Base-by-base conservation (phyloP, 2,329 filamentous ascomycete species). In the Hypoxylon sp. region DNA sequence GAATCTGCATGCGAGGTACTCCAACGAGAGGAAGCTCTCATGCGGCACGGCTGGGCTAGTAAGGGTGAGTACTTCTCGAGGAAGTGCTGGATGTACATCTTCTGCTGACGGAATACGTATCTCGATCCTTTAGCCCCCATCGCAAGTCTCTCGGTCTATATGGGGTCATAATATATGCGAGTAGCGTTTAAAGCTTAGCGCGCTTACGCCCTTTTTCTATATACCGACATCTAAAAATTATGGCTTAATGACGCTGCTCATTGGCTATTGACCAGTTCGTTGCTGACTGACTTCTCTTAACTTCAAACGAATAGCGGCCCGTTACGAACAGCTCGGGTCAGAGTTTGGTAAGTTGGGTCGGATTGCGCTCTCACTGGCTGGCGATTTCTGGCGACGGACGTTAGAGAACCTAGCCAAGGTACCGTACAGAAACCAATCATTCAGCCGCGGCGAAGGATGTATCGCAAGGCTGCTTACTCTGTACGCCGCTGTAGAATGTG, bases 141-240 rank as follows among this genome's bases (percentile, higher is more conserved):
- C 59, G 52, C 48, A 20, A 58, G 61, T 61, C 51, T 52, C 56
- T 60, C 28, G 28, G 42, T 40, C 49, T 42, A 46, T 53, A 59
- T 64, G 32, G 60, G 57, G 45, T 48, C 63, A 51, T 50, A 69
- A 64, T 55, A 51, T 52, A 62, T 50, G 57, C 53, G 42, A 46
- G 40, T 61, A 53, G 50, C 40, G 20, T 53, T 55, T 51, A 65
- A 32, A 40, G 38, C 40, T 44, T 65, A 42, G 49, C 54, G 61
- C 20, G 61, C 53, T 56, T 55, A 68, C 33, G 36, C 52, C 61
- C 59, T 68, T 60, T 66, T 68, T 66, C 53, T 44, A 68, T 55
- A 64, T 64, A 59, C 52, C 55, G 40, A 50, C 55, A 45, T 54
- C 58, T 40, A 54, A 60, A 33, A 48, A 59, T 51, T 49, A 55